Conservation (phyloP, 352 stramenopile genomes). For the Globisporangium polare region DNA sequence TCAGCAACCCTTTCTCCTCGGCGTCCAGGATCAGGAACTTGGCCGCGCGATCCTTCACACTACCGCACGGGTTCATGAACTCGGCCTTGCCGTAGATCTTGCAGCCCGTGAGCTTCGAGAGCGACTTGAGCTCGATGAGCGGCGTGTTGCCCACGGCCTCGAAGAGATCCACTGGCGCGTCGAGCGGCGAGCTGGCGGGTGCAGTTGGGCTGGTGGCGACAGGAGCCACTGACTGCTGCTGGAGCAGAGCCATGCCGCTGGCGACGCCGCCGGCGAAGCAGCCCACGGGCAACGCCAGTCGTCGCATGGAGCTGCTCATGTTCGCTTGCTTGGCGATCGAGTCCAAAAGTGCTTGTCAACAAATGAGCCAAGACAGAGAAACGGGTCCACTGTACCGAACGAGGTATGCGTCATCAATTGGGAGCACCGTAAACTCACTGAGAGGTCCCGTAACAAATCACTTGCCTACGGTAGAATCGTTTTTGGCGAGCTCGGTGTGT, state of each 20-base stretch:
- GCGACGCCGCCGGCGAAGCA: conserved; percentile 18
- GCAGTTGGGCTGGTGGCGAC: background rate
- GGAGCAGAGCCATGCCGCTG: conserved; percentile 4
- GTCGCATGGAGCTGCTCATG: conserved; percentile 14
- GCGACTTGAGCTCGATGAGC: conserved; percentile 59
- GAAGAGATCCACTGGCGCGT: conserved; percentile 56
- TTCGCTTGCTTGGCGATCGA: conserved; percentile 29
- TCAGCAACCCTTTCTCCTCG: conserved; percentile 82
- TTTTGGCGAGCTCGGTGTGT: no score
- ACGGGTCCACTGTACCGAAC: no score
- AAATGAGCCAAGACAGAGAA: no score
- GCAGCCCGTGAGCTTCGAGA: conserved; percentile 67
- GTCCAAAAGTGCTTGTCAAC: no score
- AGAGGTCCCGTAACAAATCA: no score
- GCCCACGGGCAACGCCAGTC: conserved; percentile 14
- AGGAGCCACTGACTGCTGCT: background rate
- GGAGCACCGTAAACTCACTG: no score
- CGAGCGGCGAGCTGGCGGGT: conserved; percentile 2
- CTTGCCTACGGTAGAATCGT: no score
- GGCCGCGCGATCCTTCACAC: conserved; percentile 93
- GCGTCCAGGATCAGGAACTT: conserved; percentile 92
- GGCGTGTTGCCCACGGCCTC: conserved; percentile 73
- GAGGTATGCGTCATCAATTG: no score
- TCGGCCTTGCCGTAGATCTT: conserved; percentile 81
- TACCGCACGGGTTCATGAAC: conserved; percentile 90